phyloP scores from a whole-genome alignment of 495 filamentous ascomycete genomes.

The Massariosphaeria phaeospora region DNA sequence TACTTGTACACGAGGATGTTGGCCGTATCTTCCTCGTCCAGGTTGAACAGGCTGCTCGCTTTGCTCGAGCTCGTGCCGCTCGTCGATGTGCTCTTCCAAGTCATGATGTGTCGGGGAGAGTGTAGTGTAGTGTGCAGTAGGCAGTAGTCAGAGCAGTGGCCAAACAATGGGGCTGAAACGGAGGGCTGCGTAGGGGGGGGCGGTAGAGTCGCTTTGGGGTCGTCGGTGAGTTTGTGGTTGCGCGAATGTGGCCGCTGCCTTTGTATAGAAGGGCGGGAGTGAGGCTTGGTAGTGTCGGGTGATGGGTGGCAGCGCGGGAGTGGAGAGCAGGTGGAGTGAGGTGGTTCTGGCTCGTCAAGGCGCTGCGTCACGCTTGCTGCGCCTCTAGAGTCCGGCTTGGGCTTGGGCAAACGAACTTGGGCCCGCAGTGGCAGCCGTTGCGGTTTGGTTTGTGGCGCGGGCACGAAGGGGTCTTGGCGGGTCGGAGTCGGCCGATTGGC shows the following conservation, averaged over 20 bases:
- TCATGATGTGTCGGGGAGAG: conserved; percentile 8
- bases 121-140: not conserved
- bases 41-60: conserved; percentile 28
- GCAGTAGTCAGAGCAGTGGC: too few species aligned
- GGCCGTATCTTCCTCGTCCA: conserved; percentile 36
- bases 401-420: too few species aligned
- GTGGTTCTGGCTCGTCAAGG: not conserved
- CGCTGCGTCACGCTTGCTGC: conserved; percentile 6
- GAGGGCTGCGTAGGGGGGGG: conserved; percentile 17
- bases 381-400: too few species aligned
- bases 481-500: too few species aligned
- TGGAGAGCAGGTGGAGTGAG: conserved; percentile 20
- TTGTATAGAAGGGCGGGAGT: conserved; percentile 14
- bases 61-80: conserved; percentile 21
- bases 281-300: conserved; percentile 11
- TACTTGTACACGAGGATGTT: conserved; percentile 39
- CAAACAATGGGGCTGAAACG: conserved; percentile 12
- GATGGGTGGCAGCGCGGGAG: not conserved
- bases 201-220: not conserved
- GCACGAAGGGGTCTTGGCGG: too few species aligned
- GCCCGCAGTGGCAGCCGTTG: too few species aligned
- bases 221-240: conserved; percentile 12
- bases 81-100: conserved; percentile 34
- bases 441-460: too few species aligned
- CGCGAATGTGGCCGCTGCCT: conserved; percentile 4